These are phyloP conservation scores for Solanum pinnatisectum DNA, from an alignment of 257 asterid genomes.

Conservation along the genomic window DNA sequence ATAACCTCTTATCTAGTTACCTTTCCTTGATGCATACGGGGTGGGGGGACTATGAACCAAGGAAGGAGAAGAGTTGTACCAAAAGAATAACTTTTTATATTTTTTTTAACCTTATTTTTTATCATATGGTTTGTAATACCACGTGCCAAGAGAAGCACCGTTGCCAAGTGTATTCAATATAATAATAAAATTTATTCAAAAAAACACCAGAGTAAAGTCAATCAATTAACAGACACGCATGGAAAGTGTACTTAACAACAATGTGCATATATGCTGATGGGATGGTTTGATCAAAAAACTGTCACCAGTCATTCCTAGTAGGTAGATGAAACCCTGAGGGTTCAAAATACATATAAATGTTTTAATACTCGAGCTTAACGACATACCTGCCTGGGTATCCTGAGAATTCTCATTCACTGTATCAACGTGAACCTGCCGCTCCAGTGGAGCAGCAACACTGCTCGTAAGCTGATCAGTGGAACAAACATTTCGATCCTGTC, in stretches of 20 bases:
- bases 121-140: not conserved
- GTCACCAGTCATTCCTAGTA: not conserved
- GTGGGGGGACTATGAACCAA: not conserved
- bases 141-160: not conserved
- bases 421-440: slow-evolving; percentile 3
- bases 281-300: not conserved
- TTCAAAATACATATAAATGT: not conserved
- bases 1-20: not conserved
- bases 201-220: not conserved
- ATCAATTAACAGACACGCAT: not conserved
- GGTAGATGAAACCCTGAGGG: not conserved
- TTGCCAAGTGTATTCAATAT: not conserved
- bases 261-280: not conserved
- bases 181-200: not conserved
- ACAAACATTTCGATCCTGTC: slow-evolving; percentile 12
- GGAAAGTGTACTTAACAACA: not conserved
- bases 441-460: not conserved
- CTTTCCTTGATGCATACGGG: not conserved
- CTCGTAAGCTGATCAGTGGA: slow-evolving; percentile 2
- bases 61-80: not conserved
- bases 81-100: not conserved
- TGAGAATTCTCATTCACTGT: not conserved
- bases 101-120: not conserved
- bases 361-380: not conserved
- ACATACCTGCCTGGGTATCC: slow-evolving; percentile 13